Percentiles rank a stretch among this genome's conserved stretches.
phyloP scores from a whole-genome alignment of 805 yeast genomes.

The Komagataella kurtzmanii region DNA sequence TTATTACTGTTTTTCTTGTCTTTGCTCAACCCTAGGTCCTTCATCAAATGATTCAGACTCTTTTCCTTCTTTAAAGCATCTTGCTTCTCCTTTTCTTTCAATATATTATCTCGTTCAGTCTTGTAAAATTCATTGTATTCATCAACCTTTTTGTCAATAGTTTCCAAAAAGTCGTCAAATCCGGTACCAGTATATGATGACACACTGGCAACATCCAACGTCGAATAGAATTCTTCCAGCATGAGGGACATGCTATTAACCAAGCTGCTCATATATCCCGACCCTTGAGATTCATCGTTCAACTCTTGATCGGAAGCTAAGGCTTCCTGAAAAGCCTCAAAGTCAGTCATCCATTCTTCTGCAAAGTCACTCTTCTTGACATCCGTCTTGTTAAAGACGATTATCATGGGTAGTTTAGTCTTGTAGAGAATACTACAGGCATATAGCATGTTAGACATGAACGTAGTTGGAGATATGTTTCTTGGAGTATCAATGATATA shows the following conservation, averaged over 20 bases:
- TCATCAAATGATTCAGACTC: slow-evolving; percentile 62
- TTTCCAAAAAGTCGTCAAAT: slow-evolving; percentile 77
- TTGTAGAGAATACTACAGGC: slow-evolving; percentile 96
- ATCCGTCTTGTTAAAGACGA: slow-evolving; percentile 93
- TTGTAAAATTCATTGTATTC: slow-evolving; percentile 79
- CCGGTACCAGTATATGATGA: slow-evolving; percentile 92
- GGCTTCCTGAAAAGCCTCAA: slow-evolving; percentile 80
- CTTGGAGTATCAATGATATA: slow-evolving; percentile 96
- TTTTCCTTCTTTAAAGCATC: slow-evolving; percentile 47
- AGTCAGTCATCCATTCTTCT: slow-evolving; percentile 94
- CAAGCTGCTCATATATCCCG: slow-evolving; percentile 89
- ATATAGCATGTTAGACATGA: slow-evolving; percentile 95
- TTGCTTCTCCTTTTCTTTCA: slow-evolving; percentile 62
- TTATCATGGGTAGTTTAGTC: slow-evolving; percentile 91
- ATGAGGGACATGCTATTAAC: slow-evolving; percentile 92
- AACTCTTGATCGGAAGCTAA: slow-evolving; percentile 53
- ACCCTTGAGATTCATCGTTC: slow-evolving; percentile 44
- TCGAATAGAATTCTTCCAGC: slow-evolving; percentile 92
- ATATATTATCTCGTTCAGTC: slow-evolving; percentile 73
- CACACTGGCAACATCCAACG: slow-evolving; percentile 84
- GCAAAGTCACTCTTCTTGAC: slow-evolving; percentile 78
- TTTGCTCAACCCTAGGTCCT: slow-evolving; percentile 66
- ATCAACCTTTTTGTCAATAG: slow-evolving; percentile 74
- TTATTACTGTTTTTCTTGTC: slow-evolving; percentile 9
- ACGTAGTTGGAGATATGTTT: slow-evolving; percentile 87